Percentiles rank a stretch among this genome's conserved stretches.
Conservation (phyloP, 352 stramenopile genomes). For the Phytophthora fragariae region DNA sequence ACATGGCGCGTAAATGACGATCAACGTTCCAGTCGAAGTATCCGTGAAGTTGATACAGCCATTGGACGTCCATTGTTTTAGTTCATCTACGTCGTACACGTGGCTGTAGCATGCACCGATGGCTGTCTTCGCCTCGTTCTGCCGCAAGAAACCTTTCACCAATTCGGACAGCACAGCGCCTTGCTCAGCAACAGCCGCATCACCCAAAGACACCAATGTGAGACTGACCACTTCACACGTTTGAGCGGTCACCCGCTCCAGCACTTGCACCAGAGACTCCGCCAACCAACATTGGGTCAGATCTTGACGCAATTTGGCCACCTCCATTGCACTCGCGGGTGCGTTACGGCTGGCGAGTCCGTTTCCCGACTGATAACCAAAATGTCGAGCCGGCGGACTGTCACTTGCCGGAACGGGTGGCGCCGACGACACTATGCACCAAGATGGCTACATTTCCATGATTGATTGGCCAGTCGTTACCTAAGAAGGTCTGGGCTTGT, state of each 20-base stretch:
- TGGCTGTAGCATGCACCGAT: slow-evolving; percentile 10
- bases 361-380: slow-evolving; percentile 21
- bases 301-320: slow-evolving; percentile 33
- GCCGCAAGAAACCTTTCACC: slow-evolving; percentile 29
- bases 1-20: slow-evolving; percentile 35
- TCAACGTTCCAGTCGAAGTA: slow-evolving; percentile 11
- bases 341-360: slow-evolving; percentile 15
- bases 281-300: slow-evolving; percentile 56
- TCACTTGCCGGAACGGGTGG: slow-evolving; percentile 37
- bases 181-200: slow-evolving; percentile 10
- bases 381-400: slow-evolving; percentile 10
- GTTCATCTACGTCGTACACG: slow-evolving; percentile 11
- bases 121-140: not conserved
- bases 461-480: not conserved
- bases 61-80: slow-evolving; percentile 10
- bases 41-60: not conserved
- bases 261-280: slow-evolving; percentile 42
- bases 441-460: slow-evolving; percentile 42
- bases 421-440: slow-evolving; percentile 5
- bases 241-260: slow-evolving; percentile 32
- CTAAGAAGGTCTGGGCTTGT: too few species aligned
- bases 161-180: slow-evolving; percentile 21
- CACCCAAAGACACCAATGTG: slow-evolving; percentile 39
- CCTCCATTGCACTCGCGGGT: slow-evolving; percentile 26
- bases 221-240: not conserved